Base-by-base conservation (phyloP, 306 rosid species). In the Quercus suber region DNA sequence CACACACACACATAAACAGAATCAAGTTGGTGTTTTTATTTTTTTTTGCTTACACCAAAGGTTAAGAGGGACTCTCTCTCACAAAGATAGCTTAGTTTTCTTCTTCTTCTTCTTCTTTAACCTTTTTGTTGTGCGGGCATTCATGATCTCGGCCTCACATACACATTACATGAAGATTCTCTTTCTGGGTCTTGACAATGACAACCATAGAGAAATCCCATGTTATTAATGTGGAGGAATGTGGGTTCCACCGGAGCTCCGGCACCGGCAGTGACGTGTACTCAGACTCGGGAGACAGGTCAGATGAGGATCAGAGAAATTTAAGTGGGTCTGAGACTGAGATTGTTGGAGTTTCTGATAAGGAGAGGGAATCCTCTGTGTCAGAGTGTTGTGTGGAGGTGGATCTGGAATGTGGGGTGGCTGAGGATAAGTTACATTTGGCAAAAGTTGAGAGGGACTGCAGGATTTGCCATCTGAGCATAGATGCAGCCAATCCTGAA, bases 391-490 rank as follows among this genome's bases (percentile, higher is more conserved):
- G 94, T 7, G 90, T 80, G 20, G 93, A 83, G 74, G 76, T 91
- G 93, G 96, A 92, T 92, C 90, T 88, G 89, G 94, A 84, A 41
- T 65, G 78, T 82, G 91, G 71, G 57, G 81, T 82, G 27, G 31
- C 79, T 59, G 97, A 88, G 72, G 84, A 51, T 33, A 88, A 83
- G 86, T 58, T 64, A 69, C 96, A 89, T 86, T 84, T 89, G 88
- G 89, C 75, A 23, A 88, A 85, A 59, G 89, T 89, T 31, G 91
- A 92, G 82, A 92, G 92, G 85, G 98, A 94, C 82, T 94, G 97
- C 61, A 90, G 97, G 88, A 94, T 94, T 83, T 88, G 91, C 49
- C 91, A 88, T 76, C 80, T 94, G 78, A 90, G 96, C 65, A 52
- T 90, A 89, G 97, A 92, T 84, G 83, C 93, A 81, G 74, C 89